Percentiles rank a stretch among this genome's conserved stretches.
phyloP scores from a whole-genome alignment of 2,329 filamentous ascomycete species.

The Colletotrichum sp. region DNA sequence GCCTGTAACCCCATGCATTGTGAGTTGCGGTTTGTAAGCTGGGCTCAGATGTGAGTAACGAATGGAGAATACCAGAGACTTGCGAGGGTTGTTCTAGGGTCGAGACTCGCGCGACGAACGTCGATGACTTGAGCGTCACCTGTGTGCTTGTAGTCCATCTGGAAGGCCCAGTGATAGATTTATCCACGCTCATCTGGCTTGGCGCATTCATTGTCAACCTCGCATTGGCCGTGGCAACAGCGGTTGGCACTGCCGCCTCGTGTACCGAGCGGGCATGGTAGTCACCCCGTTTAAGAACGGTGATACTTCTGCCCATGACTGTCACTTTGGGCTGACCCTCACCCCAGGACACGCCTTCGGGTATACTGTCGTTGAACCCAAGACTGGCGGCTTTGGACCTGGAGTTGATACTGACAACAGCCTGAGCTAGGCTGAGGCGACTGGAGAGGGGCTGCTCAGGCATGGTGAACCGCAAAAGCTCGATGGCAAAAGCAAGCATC shows the following conservation, averaged over 20 bases:
- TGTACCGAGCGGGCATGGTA: conserved; percentile 50
- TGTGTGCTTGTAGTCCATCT: conserved; percentile 58
- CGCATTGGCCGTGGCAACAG: conserved; percentile 12
- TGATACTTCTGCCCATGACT: conserved; percentile 75
- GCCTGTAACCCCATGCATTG: conserved; percentile 61
- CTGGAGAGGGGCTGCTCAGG: conserved; percentile 86
- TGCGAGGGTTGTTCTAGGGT: conserved; percentile 41
- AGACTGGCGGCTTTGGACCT: conserved; percentile 77
- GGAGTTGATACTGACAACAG: conserved; percentile 82
- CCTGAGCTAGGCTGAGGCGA: conserved; percentile 81
- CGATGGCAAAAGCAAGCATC: conserved; percentile 79
- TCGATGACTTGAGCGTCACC: conserved; percentile 58
- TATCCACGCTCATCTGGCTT: conserved; percentile 6
- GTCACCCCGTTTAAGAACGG: conserved; percentile 78
- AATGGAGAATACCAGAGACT: conserved; percentile 48
- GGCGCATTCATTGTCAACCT: background rate
- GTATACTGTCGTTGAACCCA: conserved; percentile 68
- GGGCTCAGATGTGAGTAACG: conserved; percentile 53
- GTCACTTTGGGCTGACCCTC: conserved; percentile 76
- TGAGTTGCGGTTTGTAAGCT: conserved; percentile 60
- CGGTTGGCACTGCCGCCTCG: background rate
- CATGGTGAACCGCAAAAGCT: conserved; percentile 79
- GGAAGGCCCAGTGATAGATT: conserved; percentile 2
- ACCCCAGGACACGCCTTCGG: conserved; percentile 75
- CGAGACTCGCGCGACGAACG: conserved; percentile 61